Evolutionary conservation across 805 yeast genomes (phyloP), one percentile per base, ranked within the genome.

Genomic region (Ogataea ramenticola): DNA sequence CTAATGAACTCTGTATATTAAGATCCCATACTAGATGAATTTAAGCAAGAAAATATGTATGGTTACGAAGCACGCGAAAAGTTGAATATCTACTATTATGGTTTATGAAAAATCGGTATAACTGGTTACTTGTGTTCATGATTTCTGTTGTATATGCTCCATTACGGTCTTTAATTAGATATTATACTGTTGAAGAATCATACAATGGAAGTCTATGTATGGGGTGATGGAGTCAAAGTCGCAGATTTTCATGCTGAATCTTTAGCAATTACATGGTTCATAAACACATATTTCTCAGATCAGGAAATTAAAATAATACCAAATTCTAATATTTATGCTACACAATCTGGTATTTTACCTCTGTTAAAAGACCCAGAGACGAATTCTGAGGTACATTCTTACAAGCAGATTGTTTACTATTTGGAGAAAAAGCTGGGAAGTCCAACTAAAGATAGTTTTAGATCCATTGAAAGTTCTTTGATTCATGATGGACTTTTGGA

Each of bases 311-410:
- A 61, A 32, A 55, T 82, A 2, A 70, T 78, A 9, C 71, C 80
- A 2, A 78, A 86, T 2, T 75, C 77, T 43, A 80, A 82, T 55
- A 72, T 80, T 12, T 76, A 75, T 51, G 44, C 75, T 10, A 74
- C 86, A 1, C 67, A 66, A 11, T 65, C 67, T 11, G 73, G 71
- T 2, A 64, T 60, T 39, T 56, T 82, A 16, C 91, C 91, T 1
- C 57, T 71, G 2, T 56, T 79, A 39, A 57, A 41, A 37, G 43
- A 43, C 20, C 36, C 32, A 9, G 36, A 33, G 11, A 16, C 11
- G 2, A 9, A 19, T 3, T 1, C 2, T 2, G 10, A 4, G 3
- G 49, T 63, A 14, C 70, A 70, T 40, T 81, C 82, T 1, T 77
- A 55, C 45, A 54, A 63, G 16, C 57, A 59, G 20, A 75, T 78